phyloP scores from a whole-genome alignment of 352 stramenopile species.

The Phytophthora hibernalis region DNA sequence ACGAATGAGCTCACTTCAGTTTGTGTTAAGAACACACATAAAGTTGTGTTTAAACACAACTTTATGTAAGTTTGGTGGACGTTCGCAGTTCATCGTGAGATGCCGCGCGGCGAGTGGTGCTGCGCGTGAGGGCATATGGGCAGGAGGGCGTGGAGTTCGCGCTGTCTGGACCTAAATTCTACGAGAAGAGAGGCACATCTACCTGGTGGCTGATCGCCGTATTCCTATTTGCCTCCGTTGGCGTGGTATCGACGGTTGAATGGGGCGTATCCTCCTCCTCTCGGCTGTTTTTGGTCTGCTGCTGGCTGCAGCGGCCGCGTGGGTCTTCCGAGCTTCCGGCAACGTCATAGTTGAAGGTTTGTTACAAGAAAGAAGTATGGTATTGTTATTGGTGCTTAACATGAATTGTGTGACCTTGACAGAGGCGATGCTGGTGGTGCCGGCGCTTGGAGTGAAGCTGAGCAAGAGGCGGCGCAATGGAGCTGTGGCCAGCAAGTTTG shows the following conservation, averaged over 20 bases:
- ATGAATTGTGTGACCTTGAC: not conserved
- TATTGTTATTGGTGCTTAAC: slow-evolving; percentile 8
- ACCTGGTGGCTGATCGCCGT: slow-evolving; percentile 24
- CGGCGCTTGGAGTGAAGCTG: slow-evolving; percentile 77
- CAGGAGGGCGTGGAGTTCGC: slow-evolving; percentile 64
- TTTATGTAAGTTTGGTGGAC: slow-evolving; percentile 12
- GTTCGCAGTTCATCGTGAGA: slow-evolving; percentile 6
- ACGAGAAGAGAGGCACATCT: slow-evolving; percentile 16
- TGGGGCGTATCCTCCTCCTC: slow-evolving; percentile 28
- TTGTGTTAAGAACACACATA: no score
- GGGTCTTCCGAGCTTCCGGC: slow-evolving; percentile 25
- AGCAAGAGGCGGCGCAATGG: slow-evolving; percentile 64
- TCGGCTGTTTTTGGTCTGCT: slow-evolving; percentile 21
- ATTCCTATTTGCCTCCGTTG: slow-evolving; percentile 23
- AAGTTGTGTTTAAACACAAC: no score
- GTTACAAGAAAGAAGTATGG: not conserved
- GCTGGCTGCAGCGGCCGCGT: slow-evolving; percentile 23
- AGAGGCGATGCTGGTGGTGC: slow-evolving; percentile 85
- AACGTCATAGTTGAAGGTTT: slow-evolving; percentile 43
- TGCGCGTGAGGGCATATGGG: slow-evolving; percentile 58
- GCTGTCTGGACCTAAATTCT: slow-evolving; percentile 31
- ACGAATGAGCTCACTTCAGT: not conserved
- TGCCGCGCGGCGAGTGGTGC: slow-evolving; percentile 43
- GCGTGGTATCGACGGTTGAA: slow-evolving; percentile 27
- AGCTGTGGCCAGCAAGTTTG: slow-evolving; percentile 35